Evolutionary conservation across 2,329 filamentous ascomycete species (phyloP).

Genomic region (Piedraia hortae): DNA sequence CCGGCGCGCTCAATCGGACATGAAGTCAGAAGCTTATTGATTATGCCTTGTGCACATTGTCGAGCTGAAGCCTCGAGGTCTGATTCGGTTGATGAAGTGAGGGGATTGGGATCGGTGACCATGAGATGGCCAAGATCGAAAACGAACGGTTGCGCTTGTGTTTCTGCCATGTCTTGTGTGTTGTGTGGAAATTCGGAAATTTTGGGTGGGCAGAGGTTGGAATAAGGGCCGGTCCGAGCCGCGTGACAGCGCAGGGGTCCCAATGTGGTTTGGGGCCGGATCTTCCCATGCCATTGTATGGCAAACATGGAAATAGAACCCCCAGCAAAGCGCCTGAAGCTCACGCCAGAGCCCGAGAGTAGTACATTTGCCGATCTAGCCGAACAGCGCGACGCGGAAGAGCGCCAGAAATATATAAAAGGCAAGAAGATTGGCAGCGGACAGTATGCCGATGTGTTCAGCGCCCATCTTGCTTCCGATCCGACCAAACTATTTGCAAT

Average conservation of each 20-base stretch:
- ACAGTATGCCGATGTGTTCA: constrained; percentile 88
- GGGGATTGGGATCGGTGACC: constrained; percentile 64
- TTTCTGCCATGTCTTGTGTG: constrained; percentile 1
- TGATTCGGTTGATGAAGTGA: constrained; percentile 25
- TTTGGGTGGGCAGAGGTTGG: no score
- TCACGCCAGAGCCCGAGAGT: constrained; percentile 2
- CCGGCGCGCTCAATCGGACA: constrained; percentile 47
- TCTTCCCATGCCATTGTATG: neutral
- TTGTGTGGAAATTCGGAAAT: no score
- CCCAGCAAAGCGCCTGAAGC: constrained; percentile 10
- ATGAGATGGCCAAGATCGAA: constrained; percentile 79
- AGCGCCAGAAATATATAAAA: constrained; percentile 69
- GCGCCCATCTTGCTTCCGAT: constrained; percentile 49
- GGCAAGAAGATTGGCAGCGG: constrained; percentile 83
- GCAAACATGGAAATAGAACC: no score
- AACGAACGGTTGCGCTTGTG: constrained; percentile 64
- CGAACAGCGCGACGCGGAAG: constrained; percentile 21
- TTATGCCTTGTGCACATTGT: constrained; percentile 69
- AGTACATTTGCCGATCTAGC: constrained; percentile 14
- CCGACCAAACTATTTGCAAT: constrained; percentile 58
- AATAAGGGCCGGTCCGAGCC: no score
- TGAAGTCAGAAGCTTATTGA: constrained; percentile 82
- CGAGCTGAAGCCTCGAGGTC: constrained; percentile 41
- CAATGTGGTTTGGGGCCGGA: neutral
- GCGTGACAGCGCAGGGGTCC: no score